Conservation (phyloP, 2,329 filamentous ascomycete genomes). For the Penicillium brasilianum region DNA sequence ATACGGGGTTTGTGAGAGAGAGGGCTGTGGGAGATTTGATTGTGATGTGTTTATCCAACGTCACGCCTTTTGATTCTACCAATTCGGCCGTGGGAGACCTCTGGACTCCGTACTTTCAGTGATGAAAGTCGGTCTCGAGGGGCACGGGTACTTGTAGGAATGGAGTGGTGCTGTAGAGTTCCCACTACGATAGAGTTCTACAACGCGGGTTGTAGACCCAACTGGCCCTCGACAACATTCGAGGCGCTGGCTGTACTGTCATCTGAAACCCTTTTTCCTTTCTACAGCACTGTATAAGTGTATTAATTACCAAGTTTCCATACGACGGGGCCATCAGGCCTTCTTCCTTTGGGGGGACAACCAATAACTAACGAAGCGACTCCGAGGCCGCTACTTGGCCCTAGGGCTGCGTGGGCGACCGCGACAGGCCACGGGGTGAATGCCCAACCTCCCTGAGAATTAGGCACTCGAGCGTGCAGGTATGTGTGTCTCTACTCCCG, state of each 20-base stretch:
- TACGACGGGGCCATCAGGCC: not conserved
- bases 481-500: not conserved
- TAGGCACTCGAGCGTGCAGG: constrained; percentile 10
- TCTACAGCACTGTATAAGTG: too few species aligned
- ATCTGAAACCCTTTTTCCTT: too few species aligned
- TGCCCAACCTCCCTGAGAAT: constrained; percentile 20
- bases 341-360: not conserved
- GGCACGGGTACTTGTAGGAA: not conserved
- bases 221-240: not conserved
- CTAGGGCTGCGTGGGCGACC: constrained; percentile 15
- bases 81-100: not conserved
- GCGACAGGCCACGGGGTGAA: constrained; percentile 18
- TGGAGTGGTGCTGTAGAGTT: not conserved
- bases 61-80: constrained; percentile 3
- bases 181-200: not conserved
- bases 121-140: not conserved
- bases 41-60: constrained; percentile 10
- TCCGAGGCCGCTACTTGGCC: not conserved
- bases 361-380: not conserved
- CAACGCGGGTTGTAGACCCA: not conserved
- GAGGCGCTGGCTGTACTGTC: not conserved
- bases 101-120: not conserved
- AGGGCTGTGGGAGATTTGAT: not conserved
- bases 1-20: not conserved
- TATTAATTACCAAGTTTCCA: not conserved